Evolutionary conservation across 192 early-diverging fungal species (phyloP).

Genomic region (Coemansia sp.): DNA sequence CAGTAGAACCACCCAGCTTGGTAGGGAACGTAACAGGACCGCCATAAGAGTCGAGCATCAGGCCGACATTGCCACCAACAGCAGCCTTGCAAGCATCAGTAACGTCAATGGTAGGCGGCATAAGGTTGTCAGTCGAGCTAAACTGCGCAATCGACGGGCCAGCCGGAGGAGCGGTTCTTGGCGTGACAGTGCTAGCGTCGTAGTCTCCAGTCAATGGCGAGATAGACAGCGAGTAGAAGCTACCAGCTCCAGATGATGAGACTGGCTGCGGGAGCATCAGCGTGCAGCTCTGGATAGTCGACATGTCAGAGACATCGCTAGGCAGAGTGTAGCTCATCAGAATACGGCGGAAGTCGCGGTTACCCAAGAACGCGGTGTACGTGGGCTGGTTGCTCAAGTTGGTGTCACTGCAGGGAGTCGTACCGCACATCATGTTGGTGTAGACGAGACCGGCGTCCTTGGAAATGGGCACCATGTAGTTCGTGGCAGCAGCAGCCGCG

Average conservation of each 20-base stretch:
- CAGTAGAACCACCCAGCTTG: constrained; percentile 28
- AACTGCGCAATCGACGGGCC: constrained; percentile 13
- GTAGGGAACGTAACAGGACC: constrained; percentile 25
- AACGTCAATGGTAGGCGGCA: constrained; percentile 21
- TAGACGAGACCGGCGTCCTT: constrained; percentile 43
- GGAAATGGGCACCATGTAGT: constrained; percentile 15
- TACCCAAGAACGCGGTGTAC: constrained; percentile 37
- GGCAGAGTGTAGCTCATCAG: constrained; percentile 39
- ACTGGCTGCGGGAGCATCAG: constrained; percentile 24
- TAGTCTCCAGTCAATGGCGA: constrained; percentile 10
- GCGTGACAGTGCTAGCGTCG: constrained; percentile 26
- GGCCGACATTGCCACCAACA: constrained; percentile 19
- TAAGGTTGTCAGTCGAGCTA: constrained; percentile 16
- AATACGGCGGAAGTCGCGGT: constrained; percentile 33
- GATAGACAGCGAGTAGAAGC: constrained; percentile 26
- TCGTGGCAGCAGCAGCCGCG: constrained; percentile 6
- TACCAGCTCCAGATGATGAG: not conserved
- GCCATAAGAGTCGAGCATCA: constrained; percentile 21
- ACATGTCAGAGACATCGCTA: constrained; percentile 2
- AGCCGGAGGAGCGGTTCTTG: constrained; percentile 14
- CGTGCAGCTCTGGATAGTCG: constrained; percentile 20
- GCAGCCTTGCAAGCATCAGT: constrained; percentile 26
- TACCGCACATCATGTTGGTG: constrained; percentile 26
- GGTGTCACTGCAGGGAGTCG: constrained; percentile 17
- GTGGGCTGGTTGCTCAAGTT: constrained; percentile 22